phyloP scores from a whole-genome alignment of 768 basidiomycete species.

The Daedaleopsis sinensis region DNA sequence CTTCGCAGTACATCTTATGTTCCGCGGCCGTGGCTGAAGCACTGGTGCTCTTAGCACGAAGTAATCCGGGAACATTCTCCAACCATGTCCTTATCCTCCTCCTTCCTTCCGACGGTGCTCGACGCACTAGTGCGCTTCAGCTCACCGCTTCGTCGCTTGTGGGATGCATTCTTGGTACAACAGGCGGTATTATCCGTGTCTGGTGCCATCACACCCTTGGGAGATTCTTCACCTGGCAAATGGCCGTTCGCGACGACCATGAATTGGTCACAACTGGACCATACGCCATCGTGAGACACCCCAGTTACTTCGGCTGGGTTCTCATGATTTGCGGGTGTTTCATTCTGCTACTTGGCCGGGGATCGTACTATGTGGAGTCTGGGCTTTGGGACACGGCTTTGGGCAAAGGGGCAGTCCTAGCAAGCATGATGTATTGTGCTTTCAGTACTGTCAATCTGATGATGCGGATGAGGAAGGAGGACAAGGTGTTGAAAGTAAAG shows the following conservation, averaged over 20 bases:
- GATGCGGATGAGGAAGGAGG: constrained; percentile 4
- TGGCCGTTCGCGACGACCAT: constrained; percentile 17
- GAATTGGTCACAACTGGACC: constrained; percentile 19
- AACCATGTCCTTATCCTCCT: not conserved
- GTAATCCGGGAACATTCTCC: not conserved
- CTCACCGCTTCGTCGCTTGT: not conserved
- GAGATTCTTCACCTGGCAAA: constrained; percentile 19
- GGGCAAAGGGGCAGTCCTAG: not conserved
- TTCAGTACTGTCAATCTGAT: not conserved
- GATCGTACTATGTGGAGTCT: constrained; percentile 5
- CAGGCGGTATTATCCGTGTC: constrained; percentile 3
- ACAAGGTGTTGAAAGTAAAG: constrained; percentile 6
- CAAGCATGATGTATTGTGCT: too few relatives aligned
- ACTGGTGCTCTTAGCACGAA: not conserved
- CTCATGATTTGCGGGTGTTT: constrained; percentile 6
- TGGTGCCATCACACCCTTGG: constrained; percentile 22
- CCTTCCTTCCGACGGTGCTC: not conserved
- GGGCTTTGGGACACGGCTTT: not conserved
- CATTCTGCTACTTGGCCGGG: not conserved
- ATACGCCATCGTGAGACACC: constrained; percentile 25
- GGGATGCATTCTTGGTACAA: not conserved
- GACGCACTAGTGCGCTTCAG: not conserved
- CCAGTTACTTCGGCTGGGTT: constrained; percentile 16
- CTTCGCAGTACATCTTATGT: too few relatives aligned
- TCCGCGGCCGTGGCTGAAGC: too few relatives aligned